Percentiles rank a stretch among this genome's conserved stretches.
Evolutionary conservation across 352 stramenopile genomes (phyloP).

Genomic region (Phytophthora tentaculata): DNA sequence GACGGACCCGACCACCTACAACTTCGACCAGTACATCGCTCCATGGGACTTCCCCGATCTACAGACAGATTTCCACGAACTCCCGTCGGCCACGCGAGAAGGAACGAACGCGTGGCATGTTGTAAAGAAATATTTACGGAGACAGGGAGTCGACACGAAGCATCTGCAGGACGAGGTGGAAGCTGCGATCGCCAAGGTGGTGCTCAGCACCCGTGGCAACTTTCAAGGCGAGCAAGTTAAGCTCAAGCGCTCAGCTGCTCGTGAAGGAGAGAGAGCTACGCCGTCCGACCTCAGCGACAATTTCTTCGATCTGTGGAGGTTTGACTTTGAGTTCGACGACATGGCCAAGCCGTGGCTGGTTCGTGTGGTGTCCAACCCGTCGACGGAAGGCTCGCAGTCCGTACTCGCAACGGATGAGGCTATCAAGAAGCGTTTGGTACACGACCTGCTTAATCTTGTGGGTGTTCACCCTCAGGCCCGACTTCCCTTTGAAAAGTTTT

Average conservation of each 20-base stretch:
- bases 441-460: constrained; percentile 73
- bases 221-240: constrained; percentile 56
- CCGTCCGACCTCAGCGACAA: constrained; percentile 55
- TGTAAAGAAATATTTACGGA: constrained; percentile 67
- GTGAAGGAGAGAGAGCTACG: constrained; percentile 29
- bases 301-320: constrained; percentile 96
- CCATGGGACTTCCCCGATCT: constrained; percentile 79
- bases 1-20: constrained; percentile 57
- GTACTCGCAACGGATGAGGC: constrained; percentile 70
- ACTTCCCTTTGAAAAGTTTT: constrained; percentile 69
- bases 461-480: constrained; percentile 69
- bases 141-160: constrained; percentile 65
- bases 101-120: constrained; percentile 77
- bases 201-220: constrained; percentile 63
- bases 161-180: constrained; percentile 73
- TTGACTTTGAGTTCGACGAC: constrained; percentile 97
- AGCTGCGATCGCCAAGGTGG: constrained; percentile 60
- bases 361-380: constrained; percentile 79
- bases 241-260: constrained; percentile 48
- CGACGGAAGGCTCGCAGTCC: constrained; percentile 53
- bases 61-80: constrained; percentile 63
- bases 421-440: constrained; percentile 68
- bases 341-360: constrained; percentile 95
- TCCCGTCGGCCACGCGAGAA: constrained; percentile 54
- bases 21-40: constrained; percentile 71